phyloP scores from a whole-genome alignment of 2,329 filamentous ascomycete species.

The Hypoxylon sp. region DNA sequence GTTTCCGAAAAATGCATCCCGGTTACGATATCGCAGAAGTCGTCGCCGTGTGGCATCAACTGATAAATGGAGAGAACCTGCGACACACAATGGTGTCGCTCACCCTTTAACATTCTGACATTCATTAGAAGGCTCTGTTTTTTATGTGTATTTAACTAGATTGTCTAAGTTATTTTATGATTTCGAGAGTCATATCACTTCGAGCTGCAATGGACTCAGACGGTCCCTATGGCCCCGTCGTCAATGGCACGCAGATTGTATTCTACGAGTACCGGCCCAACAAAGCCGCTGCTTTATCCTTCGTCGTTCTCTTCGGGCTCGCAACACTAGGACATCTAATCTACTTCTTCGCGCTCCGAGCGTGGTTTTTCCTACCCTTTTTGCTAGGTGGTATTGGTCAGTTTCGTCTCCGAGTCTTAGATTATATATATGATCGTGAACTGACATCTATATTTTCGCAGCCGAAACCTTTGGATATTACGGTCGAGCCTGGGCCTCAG shows the following conservation, averaged over 20 bases:
- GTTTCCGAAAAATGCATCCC: not conserved
- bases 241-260: constrained; percentile 39
- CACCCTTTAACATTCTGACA: not conserved
- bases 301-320: constrained; percentile 43
- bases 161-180: not conserved
- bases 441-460: constrained; percentile 1
- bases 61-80: not conserved
- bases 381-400: constrained; percentile 40
- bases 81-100: not conserved
- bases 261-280: constrained; percentile 44
- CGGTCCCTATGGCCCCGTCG: constrained; percentile 43
- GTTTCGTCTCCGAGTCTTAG: not conserved
- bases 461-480: constrained; percentile 47
- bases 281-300: constrained; percentile 31
- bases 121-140: not conserved
- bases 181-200: not conserved
- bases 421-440: not conserved
- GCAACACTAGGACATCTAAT: constrained; percentile 33
- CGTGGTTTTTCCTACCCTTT: constrained; percentile 45
- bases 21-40: not conserved
- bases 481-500: constrained; percentile 45
- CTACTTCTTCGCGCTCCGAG: constrained; percentile 35
- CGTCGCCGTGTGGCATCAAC: not conserved
- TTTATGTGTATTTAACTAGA: not conserved
- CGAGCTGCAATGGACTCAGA: constrained; percentile 4